Percentiles rank a stretch among this genome's conserved stretches.
phyloP scores from a whole-genome alignment of 257 asterid genomes.

The Penstemon davidsonii region DNA sequence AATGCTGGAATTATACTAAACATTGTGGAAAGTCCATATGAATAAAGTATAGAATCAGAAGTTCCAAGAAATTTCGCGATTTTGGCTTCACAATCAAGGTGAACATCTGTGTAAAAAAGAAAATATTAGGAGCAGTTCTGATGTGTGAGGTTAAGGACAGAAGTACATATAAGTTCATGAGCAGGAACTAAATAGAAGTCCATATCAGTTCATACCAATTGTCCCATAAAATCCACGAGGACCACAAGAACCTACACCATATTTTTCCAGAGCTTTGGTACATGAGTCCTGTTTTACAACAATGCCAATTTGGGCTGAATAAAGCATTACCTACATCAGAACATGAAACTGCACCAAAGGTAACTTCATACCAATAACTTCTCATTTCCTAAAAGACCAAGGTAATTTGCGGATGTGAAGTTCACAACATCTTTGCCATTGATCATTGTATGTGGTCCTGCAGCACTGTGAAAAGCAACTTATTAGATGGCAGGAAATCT shows the following conservation, averaged over 20 bases:
- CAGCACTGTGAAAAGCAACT: conserved; percentile 70
- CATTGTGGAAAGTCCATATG: conserved; percentile 80
- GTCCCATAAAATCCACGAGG: conserved; percentile 99
- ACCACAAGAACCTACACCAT: conserved; percentile 99
- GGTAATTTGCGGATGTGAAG: conserved; percentile 91
- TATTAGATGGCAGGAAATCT: conserved; percentile 19
- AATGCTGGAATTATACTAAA: conserved; percentile 98
- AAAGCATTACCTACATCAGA: conserved; percentile 14
- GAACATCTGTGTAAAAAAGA: conserved; percentile 68
- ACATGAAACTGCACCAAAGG: conserved; percentile 23
- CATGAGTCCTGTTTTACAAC: conserved; percentile 71
- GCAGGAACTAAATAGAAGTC: neutral
- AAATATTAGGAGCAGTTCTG: neutral
- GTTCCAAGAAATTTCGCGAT: conserved; percentile 93
- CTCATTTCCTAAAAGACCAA: conserved; percentile 82
- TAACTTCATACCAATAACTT: conserved; percentile 62
- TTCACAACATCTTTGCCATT: conserved; percentile 76
- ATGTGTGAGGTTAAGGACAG: conserved; percentile 18
- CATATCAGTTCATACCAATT: conserved; percentile 59
- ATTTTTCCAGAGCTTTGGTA: conserved; percentile 87
- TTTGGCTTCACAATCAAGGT: conserved; percentile 97
- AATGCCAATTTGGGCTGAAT: conserved; percentile 20
- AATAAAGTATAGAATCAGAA: conserved; percentile 53
- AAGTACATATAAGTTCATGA: neutral
- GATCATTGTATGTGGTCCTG: conserved; percentile 80